phyloP scores from a whole-genome alignment of 2,329 filamentous ascomycete genomes.

The Didymella pomorum region DNA sequence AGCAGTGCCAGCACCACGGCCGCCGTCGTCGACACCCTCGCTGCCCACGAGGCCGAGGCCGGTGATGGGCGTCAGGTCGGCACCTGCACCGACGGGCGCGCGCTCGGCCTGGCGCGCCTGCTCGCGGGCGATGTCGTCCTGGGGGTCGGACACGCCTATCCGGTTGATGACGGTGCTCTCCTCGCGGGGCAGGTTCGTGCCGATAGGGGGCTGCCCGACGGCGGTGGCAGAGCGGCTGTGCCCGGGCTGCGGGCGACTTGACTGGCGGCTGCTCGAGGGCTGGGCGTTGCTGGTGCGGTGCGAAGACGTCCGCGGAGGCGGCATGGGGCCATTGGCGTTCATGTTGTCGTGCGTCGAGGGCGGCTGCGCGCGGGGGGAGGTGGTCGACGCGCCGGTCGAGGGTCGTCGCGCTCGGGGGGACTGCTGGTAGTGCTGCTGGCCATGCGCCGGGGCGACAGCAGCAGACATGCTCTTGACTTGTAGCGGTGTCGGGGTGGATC shows the following conservation, averaged over 20 bases:
- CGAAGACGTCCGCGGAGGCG: constrained; percentile 82
- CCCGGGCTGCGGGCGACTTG: constrained; percentile 46
- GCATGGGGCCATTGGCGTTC: constrained; percentile 65
- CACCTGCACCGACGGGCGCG: constrained; percentile 52
- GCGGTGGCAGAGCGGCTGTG: constrained; percentile 58
- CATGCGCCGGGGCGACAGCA: constrained; percentile 48
- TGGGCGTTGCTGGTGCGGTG: constrained; percentile 59
- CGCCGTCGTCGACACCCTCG: constrained; percentile 60
- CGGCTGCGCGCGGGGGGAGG: constrained; percentile 53
- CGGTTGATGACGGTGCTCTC: constrained; percentile 81
- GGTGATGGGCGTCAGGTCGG: constrained; percentile 56
- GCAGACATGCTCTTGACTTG: constrained; percentile 45
- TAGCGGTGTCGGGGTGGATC: constrained; percentile 20
- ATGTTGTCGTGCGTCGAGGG: constrained; percentile 43
- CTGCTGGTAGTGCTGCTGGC: constrained; percentile 45
- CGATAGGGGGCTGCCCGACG: constrained; percentile 63
- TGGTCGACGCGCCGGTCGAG: constrained; percentile 44
- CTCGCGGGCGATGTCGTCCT: constrained; percentile 76
- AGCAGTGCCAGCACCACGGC: constrained; percentile 51
- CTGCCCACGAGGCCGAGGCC: constrained; percentile 60
- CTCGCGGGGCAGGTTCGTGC: constrained; percentile 70
- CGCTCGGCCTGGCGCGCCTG: constrained; percentile 73
- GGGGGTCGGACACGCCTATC: constrained; percentile 77
- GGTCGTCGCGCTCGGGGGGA: constrained; percentile 43
- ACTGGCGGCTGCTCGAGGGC: constrained; percentile 50